A percentile compares a stretch with the other conserved stretches of the same genome.
Conservation (phyloP, 1,139 yeast species). For the Hemisphaericaspora lyxosophila region DNA sequence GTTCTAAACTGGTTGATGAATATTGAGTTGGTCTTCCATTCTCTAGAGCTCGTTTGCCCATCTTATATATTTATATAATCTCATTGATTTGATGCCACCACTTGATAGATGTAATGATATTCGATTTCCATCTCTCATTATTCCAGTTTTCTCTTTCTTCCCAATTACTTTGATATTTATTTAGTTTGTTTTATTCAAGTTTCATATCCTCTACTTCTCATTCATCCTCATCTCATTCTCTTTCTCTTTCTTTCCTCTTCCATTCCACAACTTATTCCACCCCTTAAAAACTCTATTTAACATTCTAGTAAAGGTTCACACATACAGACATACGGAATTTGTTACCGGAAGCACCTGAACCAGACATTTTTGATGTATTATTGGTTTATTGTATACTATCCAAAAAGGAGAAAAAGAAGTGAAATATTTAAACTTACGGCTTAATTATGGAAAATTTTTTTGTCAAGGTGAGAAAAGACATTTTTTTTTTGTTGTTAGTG, state of each 20-base stretch:
- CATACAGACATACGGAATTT: slow-evolving; percentile 99
- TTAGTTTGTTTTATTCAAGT: too few species aligned
- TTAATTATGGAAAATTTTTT: slow-evolving; percentile 5
- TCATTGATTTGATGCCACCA: too few species aligned
- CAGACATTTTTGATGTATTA: slow-evolving; percentile 54
- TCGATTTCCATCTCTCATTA: too few species aligned
- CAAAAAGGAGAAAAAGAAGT: slow-evolving; percentile 2
- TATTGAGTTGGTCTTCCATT: too few species aligned
- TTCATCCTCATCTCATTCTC: neutral
- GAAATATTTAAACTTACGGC: neutral
- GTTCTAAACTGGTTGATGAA: too few species aligned
- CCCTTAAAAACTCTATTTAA: neutral
- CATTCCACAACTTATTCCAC: neutral
- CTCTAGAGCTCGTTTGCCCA: too few species aligned
- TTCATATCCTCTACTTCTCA: neutral
- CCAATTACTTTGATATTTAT: too few species aligned
- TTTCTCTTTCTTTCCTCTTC: neutral
- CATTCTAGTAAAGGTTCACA: slow-evolving; percentile 18
- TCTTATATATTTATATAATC: too few species aligned
- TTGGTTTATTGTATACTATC: slow-evolving; percentile 7
- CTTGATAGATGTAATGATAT: too few species aligned
- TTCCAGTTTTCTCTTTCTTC: too few species aligned
- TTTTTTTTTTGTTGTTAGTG: slow-evolving; percentile 1
- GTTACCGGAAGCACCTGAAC: slow-evolving; percentile 98
- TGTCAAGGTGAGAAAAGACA: slow-evolving; percentile 1